Evolutionary conservation across 495 filamentous ascomycete genomes (phyloP).

Genomic region (Neurospora hispaniola): DNA sequence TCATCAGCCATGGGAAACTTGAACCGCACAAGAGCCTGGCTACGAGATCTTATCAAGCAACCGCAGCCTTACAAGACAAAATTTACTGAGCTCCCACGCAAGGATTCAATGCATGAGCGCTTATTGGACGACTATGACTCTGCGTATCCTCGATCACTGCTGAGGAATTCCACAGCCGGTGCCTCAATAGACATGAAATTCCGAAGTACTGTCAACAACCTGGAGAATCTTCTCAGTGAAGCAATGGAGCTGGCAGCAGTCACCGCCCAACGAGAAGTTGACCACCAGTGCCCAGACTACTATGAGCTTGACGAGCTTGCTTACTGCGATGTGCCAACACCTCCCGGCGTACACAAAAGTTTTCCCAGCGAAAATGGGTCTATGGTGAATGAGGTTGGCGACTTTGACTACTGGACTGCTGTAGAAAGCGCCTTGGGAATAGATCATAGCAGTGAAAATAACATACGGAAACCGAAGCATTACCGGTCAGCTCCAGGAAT

Average conservation of each 20-base stretch:
- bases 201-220: constrained; percentile 27
- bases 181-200: constrained; percentile 17
- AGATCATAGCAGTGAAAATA: neutral
- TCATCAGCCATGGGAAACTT: constrained; percentile 5
- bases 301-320: constrained; percentile 5
- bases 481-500: constrained; percentile 16
- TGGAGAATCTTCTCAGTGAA: constrained; percentile 37
- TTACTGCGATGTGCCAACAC: constrained; percentile 5
- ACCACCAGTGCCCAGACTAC: constrained; percentile 1
- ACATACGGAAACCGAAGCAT: constrained; percentile 8
- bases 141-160: neutral
- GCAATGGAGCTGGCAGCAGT: constrained; percentile 34
- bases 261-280: constrained; percentile 18
- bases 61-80: constrained; percentile 11
- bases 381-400: constrained; percentile 8
- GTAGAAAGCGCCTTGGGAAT: neutral
- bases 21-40: constrained; percentile 11
- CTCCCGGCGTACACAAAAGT: constrained; percentile 8
- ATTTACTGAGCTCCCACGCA: constrained; percentile 10
- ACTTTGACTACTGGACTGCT: neutral
- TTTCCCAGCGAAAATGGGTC: constrained; percentile 7
- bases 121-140: neutral
- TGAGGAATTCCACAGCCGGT: neutral
- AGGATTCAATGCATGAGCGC: neutral
- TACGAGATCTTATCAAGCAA: constrained; percentile 13